Evolutionary conservation across 176 grass and related monocot species (phyloP).

Genomic region (Echinochloa phyllopogon): DNA sequence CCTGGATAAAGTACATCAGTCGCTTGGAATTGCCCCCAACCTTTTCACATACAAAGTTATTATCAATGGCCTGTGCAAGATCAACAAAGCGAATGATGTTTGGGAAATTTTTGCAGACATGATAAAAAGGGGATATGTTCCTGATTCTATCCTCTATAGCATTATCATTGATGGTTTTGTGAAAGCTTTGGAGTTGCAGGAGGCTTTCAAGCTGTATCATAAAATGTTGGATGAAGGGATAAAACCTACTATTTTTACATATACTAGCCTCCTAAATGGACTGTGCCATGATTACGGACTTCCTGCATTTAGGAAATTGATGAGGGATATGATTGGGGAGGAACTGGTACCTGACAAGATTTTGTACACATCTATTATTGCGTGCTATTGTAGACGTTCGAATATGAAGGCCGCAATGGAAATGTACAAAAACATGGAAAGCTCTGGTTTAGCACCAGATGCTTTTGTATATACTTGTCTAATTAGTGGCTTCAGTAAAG

Average conservation of each 20-base stretch:
- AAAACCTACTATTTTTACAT: constrained; percentile 58
- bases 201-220: constrained; percentile 54
- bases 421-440: constrained; percentile 59
- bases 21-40: constrained; percentile 61
- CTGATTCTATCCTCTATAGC: constrained; percentile 67
- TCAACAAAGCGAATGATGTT: constrained; percentile 44
- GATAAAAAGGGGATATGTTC: constrained; percentile 71
- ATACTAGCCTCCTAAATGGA: constrained; percentile 69
- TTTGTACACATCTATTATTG: constrained; percentile 69
- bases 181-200: constrained; percentile 65
- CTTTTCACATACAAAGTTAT: constrained; percentile 66
- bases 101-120: constrained; percentile 67
- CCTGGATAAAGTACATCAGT: constrained; percentile 52
- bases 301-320: constrained; percentile 49
- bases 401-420: constrained; percentile 65
- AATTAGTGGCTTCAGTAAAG: constrained; percentile 68
- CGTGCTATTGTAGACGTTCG: constrained; percentile 53
- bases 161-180: constrained; percentile 68
- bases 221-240: constrained; percentile 53
- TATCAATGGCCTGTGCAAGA: constrained; percentile 72
- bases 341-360: constrained; percentile 49
- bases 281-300: constrained; percentile 56
- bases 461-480: constrained; percentile 73
- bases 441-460: constrained; percentile 49
- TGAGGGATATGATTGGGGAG: constrained; percentile 47